These are phyloP conservation scores for Gastrolobium villosum DNA, from an alignment of 306 rosid genomes.

Conservation along the genomic window DNA sequence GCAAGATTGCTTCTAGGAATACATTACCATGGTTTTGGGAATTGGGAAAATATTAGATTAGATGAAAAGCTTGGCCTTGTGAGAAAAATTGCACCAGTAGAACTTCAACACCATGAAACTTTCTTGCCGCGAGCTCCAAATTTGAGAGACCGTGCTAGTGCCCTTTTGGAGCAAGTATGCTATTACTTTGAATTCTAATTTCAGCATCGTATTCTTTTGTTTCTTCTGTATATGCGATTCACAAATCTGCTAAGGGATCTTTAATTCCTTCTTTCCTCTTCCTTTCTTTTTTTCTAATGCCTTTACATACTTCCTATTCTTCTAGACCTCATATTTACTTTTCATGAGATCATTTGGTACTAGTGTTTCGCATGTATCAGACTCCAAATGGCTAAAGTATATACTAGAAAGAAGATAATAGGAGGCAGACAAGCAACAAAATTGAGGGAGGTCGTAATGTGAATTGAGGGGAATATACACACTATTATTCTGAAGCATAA, in stretches of 20 bases:
- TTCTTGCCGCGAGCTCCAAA: constrained; percentile 99
- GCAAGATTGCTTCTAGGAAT: constrained; percentile 98
- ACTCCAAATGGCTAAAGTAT: constrained; percentile 1
- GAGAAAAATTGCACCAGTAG: constrained; percentile 97
- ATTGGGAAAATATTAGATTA: constrained; percentile 94
- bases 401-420: constrained; percentile 33
- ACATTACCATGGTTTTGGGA: constrained; percentile 94
- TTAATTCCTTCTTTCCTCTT: not conserved
- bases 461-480: not conserved
- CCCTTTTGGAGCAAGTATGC: constrained; percentile 94
- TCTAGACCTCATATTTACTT: constrained; percentile 25
- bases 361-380: constrained; percentile 1
- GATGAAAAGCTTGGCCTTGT: constrained; percentile 94
- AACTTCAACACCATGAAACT: constrained; percentile 99
- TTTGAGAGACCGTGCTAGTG: constrained; percentile 97
- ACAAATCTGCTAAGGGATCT: not conserved
- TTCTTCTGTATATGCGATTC: constrained; percentile 5
- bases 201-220: constrained; percentile 7
- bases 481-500: not conserved
- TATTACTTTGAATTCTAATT: constrained; percentile 39
- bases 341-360: not conserved
- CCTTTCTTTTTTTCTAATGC: constrained; percentile 24
- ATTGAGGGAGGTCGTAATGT: not conserved
- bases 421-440: constrained; percentile 8
- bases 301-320: constrained; percentile 24